phyloP scores from a whole-genome alignment of 768 basidiomycete genomes.

The Botryobasidium botryosum region DNA sequence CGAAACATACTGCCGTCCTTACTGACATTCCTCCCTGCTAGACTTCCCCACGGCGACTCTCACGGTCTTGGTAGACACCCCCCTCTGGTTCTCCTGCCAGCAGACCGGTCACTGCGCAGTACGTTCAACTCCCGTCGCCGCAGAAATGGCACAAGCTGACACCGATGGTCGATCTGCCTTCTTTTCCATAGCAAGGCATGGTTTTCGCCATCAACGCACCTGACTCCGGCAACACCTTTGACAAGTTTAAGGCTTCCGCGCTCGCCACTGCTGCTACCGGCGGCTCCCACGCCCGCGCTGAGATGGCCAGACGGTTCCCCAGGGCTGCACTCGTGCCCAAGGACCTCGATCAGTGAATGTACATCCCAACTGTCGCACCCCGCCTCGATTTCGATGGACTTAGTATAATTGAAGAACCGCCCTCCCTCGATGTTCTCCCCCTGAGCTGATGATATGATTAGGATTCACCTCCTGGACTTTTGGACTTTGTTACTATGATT shows the following conservation, averaged over 20 bases:
- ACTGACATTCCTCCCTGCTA: constrained; percentile 3
- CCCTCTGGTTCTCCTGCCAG: constrained; percentile 35
- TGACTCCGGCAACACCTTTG: constrained; percentile 8
- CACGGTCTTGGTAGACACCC: constrained; percentile 36
- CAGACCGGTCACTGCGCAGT: constrained; percentile 10
- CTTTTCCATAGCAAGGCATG: constrained; percentile 6
- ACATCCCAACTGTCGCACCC: no score
- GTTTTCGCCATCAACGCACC: constrained; percentile 13
- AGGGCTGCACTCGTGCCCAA: no score
- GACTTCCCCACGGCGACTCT: constrained; percentile 37
- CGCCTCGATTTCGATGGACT: no score
- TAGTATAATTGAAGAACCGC: no score
- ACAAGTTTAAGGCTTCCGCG: constrained; percentile 7
- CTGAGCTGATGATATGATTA: no score
- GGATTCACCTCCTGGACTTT: no score
- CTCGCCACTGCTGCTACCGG: not conserved
- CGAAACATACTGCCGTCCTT: constrained; percentile 17
- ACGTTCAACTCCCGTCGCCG: constrained; percentile 21
- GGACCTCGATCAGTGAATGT: no score
- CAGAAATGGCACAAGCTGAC: constrained; percentile 9
- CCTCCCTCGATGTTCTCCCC: no score
- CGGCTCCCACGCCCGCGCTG: no score
- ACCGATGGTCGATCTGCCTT: not conserved
- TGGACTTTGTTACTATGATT: no score
- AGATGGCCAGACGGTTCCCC: no score